Evolutionary conservation across 345 rosid species (phyloP), one percentile per base, ranked within the genome.

Genomic region (Aquilaria malaccensis): DNA sequence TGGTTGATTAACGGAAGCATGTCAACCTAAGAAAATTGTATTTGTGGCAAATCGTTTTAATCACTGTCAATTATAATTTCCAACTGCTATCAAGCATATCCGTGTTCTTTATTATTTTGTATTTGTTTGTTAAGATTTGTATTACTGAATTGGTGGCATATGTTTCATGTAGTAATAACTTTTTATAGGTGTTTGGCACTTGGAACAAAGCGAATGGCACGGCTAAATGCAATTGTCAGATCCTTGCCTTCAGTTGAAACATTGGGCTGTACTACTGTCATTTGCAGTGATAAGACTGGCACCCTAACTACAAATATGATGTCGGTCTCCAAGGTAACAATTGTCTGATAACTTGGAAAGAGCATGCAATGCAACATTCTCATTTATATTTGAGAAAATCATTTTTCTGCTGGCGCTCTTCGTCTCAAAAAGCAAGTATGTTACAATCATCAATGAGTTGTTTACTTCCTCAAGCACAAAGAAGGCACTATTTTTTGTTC

Each of bases 201-300:
- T 54, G 99, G 99, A 59, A 94, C 99, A 47, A 94, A 94, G 83
- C 85, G 95, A 65, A 94, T 94, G 99, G 99, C 99, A 63, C 86
- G 99, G 64, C 74, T 94, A 77, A 94, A 94, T 80, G 99, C 99
- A 45, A 88, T 94, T 74, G 99, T 94, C 52, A 85, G 97, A 51
- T 88, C 97, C 60, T 85, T 94, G 87, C 97, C 99, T 64, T 94
- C 99, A 15, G 99, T 90, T 14, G 99, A 94, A 80, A 94, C 99
- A 48, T 80, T 90, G 68, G 97, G 97, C 58, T 94, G 99, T 80
- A 94, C 99, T 56, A 90, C 99, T 58, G 99, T 94, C 66, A 94
- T 94, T 70, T 94, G 99, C 80, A 90, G 95, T 63, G 99, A 94
- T 74, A 94, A 94, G 77, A 94, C 99, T 56, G 99, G 99, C 72